A percentile compares a stretch with the other conserved stretches of the same genome.
Conservation (phyloP, 2,329 filamentous ascomycete species). For the Claviceps digitariae region DNA sequence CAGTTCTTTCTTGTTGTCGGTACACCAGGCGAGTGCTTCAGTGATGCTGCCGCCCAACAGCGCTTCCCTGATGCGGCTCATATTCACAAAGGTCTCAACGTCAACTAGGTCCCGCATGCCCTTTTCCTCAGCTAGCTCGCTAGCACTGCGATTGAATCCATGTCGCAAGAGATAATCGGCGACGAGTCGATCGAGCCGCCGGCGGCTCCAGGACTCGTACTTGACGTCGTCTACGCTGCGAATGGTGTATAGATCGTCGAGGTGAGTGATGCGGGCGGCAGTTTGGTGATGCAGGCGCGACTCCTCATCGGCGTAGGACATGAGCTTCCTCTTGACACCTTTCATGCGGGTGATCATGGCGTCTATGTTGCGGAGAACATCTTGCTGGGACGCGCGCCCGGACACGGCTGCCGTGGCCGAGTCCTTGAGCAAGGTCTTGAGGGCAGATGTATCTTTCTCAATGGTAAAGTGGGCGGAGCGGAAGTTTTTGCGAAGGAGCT, state of each 20-base stretch:
- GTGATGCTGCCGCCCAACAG: constrained; percentile 56
- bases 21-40: constrained; percentile 80
- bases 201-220: constrained; percentile 82
- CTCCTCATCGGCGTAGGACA: constrained; percentile 66
- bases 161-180: constrained; percentile 86
- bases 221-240: constrained; percentile 77
- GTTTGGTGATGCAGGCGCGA: constrained; percentile 60
- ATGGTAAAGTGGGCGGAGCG: constrained; percentile 67
- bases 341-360: constrained; percentile 76
- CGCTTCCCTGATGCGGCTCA: constrained; percentile 63
- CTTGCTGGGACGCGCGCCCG: constrained; percentile 46
- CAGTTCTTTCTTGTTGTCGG: constrained; percentile 82
- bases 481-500: constrained; percentile 88
- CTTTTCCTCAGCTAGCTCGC: constrained; percentile 59
- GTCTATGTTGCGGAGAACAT: constrained; percentile 71
- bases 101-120: constrained; percentile 73
- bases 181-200: constrained; percentile 67
- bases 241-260: constrained; percentile 69
- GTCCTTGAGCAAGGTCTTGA: constrained; percentile 49
- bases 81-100: constrained; percentile 73
- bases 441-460: constrained; percentile 53
- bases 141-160: constrained; percentile 69
- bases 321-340: constrained; percentile 76
- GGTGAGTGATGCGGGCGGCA: constrained; percentile 62
- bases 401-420: constrained; percentile 54